Base-by-base conservation (phyloP, 805 yeast species). In the Ogataea glucozyma region DNA sequence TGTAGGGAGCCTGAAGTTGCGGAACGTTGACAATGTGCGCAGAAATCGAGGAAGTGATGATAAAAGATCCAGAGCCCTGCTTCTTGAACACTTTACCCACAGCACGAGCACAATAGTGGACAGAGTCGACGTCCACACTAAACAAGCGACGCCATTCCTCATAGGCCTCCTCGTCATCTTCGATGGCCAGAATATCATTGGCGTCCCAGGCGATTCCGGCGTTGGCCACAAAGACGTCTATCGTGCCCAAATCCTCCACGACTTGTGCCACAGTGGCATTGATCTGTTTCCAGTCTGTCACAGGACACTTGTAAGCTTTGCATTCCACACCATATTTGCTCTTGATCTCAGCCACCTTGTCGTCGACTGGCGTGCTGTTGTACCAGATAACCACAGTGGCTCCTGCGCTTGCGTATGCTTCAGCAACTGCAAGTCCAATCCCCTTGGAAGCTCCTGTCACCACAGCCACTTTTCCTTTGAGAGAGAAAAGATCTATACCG, bases 21-120 rank as follows among this genome's bases (percentile, higher is more conserved):
- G 97, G 97, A 48, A 81, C 78, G 65, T 88, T 88, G 56, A 81
- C 93, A 56, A 89, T 82, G 67, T 83, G 88, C 12, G 87, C 96
- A 20, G 93, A 84, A 86, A 88, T 88, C 29, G 95, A 86, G 4
- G 95, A 89, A 4, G 97, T 88, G 65, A 85, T 74, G 53, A 88
- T 79, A 54, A 89, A 71, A 1, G 95, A 83, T 23, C 97, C 96
- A 46, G 65, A 66, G 13, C 86, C 85, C 58, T 85, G 88, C 56
- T 75, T 68, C 62, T 78, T 78, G 74, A 89, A 89, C 44, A 82
- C 72, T 51, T 69, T 70, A 38, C 96, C 97, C 29, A 82, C 76
- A 40, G 75, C 69, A 68, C 84, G 83, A 47, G 95, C 83, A 58
- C 90, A 78, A 66, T 84, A 84, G 69, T 82, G 88, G 33, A 84